Base-by-base conservation (phyloP, 495 filamentous ascomycete genomes). In the Echria macrotheca region DNA sequence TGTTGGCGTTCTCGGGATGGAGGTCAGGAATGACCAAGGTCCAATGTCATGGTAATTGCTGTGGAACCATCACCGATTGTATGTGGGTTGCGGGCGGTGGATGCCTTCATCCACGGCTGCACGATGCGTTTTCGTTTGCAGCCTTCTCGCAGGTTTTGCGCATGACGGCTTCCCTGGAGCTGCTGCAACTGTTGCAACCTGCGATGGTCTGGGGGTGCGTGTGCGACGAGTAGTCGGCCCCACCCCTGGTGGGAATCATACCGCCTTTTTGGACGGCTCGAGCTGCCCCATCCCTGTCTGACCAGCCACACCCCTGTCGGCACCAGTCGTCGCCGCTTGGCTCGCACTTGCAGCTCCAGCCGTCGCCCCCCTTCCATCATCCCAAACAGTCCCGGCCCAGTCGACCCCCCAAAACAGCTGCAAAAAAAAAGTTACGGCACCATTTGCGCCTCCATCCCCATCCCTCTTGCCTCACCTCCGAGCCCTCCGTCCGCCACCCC, bases 361-460 rank as follows among this genome's bases (percentile, higher is more conserved):
- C 41, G 54, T 47, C 55, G 44, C 53, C 42, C 53, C 62, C 61
- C 32, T 24, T 54, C 55, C 55, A 53, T 56, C 53, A 56, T 50
- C 54, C 58, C 47, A 59, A 57, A 58, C 56, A 52, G 35, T 39
- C 32, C 49, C 46, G 41, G 11, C 31, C 38, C 19, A 21, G 19
- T 21, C 38, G 17, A 41, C 38, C 33, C 43, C 44, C 58, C 58
- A 49, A 61, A 59, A 52, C 54, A 51, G 60, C 50, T 52, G 39
- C 45, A 50, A 55, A 59, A 64, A 65, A 65, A 61, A 61, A 62
- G 56, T 59, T 54, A 56, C 58, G 44, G 55, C 43, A 22, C 39
- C 37, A 49, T 43, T 54, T 36, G 44, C 45, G 32, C 51, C 48
- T 38, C 49, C 53, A 47, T 49, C 47, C 46, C 36, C 45, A 45